Percentiles rank a stretch among this genome's conserved stretches.
Conservation (phyloP, 2,329 filamentous ascomycete species). For the Thermothelomyces thermophilus region DNA sequence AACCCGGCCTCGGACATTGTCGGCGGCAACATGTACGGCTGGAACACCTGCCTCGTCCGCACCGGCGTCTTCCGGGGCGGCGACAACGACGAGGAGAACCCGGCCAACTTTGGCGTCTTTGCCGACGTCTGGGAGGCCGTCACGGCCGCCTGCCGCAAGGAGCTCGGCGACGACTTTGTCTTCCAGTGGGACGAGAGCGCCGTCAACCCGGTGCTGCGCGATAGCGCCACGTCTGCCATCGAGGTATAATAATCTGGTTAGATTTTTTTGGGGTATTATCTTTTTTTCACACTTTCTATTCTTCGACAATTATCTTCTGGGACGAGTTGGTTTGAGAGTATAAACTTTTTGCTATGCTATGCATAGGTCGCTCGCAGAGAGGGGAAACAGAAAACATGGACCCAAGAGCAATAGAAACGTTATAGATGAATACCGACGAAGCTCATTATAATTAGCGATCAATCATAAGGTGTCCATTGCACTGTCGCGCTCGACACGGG, state of each 20-base stretch:
- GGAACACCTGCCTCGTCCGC: constrained; percentile 73
- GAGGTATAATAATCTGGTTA: constrained; percentile 11
- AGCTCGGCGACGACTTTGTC: constrained; percentile 68
- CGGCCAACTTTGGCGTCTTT: constrained; percentile 72
- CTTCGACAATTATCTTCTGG: not conserved
- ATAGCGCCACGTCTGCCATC: constrained; percentile 17
- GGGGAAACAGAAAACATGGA: no score
- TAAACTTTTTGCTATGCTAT: not conserved
- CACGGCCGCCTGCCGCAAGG: constrained; percentile 58
- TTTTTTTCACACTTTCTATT: not conserved
- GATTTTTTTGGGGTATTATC: no score
- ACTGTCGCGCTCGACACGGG: no score
- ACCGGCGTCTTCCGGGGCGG: constrained; percentile 74
- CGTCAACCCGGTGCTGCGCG: constrained; percentile 50
- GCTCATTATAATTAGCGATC: no score
- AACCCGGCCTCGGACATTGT: constrained; percentile 69
- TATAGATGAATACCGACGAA: no score
- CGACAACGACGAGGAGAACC: constrained; percentile 69
- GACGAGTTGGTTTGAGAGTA: not conserved
- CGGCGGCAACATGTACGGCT: constrained; percentile 73
- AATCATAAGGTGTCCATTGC: no score
- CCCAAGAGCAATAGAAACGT: no score
- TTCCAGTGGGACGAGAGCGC: constrained; percentile 61
- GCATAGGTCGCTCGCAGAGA: no score
- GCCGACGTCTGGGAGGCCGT: constrained; percentile 66